Conservation (phyloP, 306 rosid species). For the Quercus agrifolia region DNA sequence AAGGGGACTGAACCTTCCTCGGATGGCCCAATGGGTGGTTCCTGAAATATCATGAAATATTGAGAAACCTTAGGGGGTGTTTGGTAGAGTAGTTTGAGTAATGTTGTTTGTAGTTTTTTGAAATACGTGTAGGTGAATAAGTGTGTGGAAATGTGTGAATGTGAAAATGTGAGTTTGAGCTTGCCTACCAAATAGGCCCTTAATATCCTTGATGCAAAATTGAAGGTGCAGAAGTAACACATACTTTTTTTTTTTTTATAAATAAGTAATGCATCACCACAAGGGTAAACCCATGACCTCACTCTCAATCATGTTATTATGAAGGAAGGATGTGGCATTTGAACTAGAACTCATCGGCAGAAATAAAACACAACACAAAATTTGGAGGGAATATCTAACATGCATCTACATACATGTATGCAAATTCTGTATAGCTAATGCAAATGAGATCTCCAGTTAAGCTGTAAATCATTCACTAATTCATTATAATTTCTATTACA, state of each 20-base stretch:
- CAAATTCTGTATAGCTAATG: not conserved
- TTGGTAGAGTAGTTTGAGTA: too few relatives aligned
- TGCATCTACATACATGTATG: not conserved
- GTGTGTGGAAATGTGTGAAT: too few relatives aligned
- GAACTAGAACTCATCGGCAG: not conserved
- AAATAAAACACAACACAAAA: not conserved
- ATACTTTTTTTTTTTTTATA: not conserved
- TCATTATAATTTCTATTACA: not conserved
- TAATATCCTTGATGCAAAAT: slow-evolving; percentile 6
- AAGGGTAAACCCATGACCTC: not conserved
- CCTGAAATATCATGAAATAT: slow-evolving; percentile 50
- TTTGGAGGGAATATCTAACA: not conserved
- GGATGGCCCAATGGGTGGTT: slow-evolving; percentile 32
- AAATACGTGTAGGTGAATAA: too few relatives aligned
- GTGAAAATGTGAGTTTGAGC: too few relatives aligned
- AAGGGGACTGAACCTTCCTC: slow-evolving; percentile 37
- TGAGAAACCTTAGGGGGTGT: slow-evolving; percentile 1
- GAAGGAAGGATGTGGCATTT: not conserved
- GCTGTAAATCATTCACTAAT: not conserved
- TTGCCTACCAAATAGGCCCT: not conserved
- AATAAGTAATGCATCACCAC: not conserved
- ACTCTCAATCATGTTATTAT: not conserved
- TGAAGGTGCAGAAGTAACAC: not conserved
- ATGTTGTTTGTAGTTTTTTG: too few relatives aligned
- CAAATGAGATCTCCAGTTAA: not conserved